Evolutionary conservation across 2,329 filamentous ascomycete genomes (phyloP).

Genomic region (Aspergillus caelatus): DNA sequence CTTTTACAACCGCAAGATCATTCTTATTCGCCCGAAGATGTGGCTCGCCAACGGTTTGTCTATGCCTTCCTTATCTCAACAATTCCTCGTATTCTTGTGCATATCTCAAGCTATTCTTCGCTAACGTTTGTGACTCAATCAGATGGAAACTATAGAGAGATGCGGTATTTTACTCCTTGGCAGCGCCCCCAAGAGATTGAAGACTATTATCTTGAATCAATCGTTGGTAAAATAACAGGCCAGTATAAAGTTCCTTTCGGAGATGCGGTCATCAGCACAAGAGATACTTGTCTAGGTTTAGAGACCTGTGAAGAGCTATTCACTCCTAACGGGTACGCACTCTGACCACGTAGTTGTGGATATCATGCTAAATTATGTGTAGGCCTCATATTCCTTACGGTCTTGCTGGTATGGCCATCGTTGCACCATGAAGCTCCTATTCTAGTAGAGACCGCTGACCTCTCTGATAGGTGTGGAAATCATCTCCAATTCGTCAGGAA

Average conservation of each 20-base stretch:
- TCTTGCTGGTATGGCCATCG: conserved; percentile 42
- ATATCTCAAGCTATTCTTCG: background rate
- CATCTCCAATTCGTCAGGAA: conserved; percentile 70
- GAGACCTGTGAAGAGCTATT: conserved; percentile 73
- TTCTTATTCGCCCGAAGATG: conserved; percentile 73
- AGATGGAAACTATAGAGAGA: conserved; percentile 67
- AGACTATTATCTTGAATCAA: conserved; percentile 65
- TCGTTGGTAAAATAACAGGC: conserved; percentile 60
- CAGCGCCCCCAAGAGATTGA: conserved; percentile 59
- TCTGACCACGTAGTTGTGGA: background rate
- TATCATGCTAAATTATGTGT: conserved; percentile 22
- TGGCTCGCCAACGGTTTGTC: conserved; percentile 63
- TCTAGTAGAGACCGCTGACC: conserved; percentile 5
- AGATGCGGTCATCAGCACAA: conserved; percentile 65
- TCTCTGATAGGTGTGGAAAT: conserved; percentile 66
- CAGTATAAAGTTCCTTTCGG: conserved; percentile 66
- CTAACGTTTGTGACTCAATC: conserved; percentile 1
- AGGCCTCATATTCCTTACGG: conserved; percentile 62
- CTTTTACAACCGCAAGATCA: conserved; percentile 65
- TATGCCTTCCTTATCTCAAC: background rate
- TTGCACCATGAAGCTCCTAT: background rate
- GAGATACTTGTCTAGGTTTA: conserved; percentile 64
- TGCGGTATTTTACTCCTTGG: conserved; percentile 68
- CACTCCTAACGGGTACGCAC: conserved; percentile 51
- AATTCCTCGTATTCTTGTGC: background rate